Evolutionary conservation across 495 filamentous ascomycete species (phyloP), one percentile per base, ranked within the genome.

Genomic region (Friedmanniomyces simplex): DNA sequence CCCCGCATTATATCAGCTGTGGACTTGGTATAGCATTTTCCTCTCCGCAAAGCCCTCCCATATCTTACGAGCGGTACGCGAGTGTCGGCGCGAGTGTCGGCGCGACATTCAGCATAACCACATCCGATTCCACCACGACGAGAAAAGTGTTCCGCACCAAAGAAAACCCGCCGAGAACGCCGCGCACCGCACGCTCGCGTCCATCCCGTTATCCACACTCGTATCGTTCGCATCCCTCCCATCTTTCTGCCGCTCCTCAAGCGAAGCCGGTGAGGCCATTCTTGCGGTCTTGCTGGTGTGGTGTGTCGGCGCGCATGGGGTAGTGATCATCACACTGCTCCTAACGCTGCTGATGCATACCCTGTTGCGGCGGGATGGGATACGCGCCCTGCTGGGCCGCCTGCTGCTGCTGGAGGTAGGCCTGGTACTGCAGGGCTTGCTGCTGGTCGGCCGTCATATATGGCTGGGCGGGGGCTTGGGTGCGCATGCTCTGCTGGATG

Each of bases 401-500:
- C 48, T 73, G 71, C 57, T 71, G 68, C 51, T 70, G 68, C 55
- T 73, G 71, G 28, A 73, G 63, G 52, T 73, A 73, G 26, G 61
- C 63, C 58, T 73, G 71, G 60, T 73, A 73, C 58, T 72, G 70
- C 20, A 73, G 58, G n/a, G 70, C 70, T 24, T 62, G 59, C 52
- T 66, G 64, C 54, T 70, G 66, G 50, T 73, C 67, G 34, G 68
- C 63, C 1, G 67, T 69, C 37, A 54, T 64, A 42, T 66, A 66
- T 14, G 49, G 49, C 22, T 60, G 57, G n/a, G 57, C 55, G 10
- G 49, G 32, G 11, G 52, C 46, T 34, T 56, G 61, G 24, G 63
- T 63, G 67, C 70, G 70, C 52, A 58, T 60, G 39, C 47, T 37
- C 20, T 60, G 67, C 36, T 46, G 37, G 13, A 64, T 56, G 18